Percentiles rank a stretch among this genome's conserved stretches.
These are phyloP conservation scores for Phytophthora citrophthora DNA, from an alignment of 352 stramenopile species.

Conservation along the genomic window DNA sequence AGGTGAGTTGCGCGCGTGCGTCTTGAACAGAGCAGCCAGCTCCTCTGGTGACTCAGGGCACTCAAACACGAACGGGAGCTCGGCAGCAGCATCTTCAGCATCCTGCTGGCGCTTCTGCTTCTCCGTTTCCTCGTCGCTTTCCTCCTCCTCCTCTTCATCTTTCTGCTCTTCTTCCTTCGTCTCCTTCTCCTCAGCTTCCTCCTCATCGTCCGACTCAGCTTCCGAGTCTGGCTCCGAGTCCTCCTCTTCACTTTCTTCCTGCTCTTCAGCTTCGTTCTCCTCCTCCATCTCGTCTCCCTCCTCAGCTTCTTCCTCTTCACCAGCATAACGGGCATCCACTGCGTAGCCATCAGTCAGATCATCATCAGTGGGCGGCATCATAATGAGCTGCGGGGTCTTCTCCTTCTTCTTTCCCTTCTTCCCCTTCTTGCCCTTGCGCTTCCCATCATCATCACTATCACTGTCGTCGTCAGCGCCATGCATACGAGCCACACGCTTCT, in stretches of 20 bases:
- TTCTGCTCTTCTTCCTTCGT: constrained; percentile 54
- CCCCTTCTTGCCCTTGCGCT: constrained; percentile 55
- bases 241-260: constrained; percentile 49
- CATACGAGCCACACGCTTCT: constrained; percentile 94
- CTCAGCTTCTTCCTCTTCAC: constrained; percentile 60
- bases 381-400: constrained; percentile 61
- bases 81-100: constrained; percentile 59
- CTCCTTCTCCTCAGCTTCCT: constrained; percentile 38
- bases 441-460: constrained; percentile 56
- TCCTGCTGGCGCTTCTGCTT: constrained; percentile 70
- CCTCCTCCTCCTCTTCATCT: constrained; percentile 39
- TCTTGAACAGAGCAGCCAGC: constrained; percentile 89
- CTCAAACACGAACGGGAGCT: constrained; percentile 96
- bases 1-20: constrained; percentile 83
- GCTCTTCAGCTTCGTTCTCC: constrained; percentile 56
- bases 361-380: constrained; percentile 89
- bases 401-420: constrained; percentile 58
- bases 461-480: constrained; percentile 88
- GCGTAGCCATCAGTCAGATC: constrained; percentile 90
- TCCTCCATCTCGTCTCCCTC: constrained; percentile 63
- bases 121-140: constrained; percentile 80
- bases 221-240: constrained; percentile 54
- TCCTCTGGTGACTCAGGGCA: constrained; percentile 93
- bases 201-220: constrained; percentile 52
- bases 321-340: constrained; percentile 65